phyloP scores from a whole-genome alignment of 345 rosid species.

The Turnera subulata region DNA sequence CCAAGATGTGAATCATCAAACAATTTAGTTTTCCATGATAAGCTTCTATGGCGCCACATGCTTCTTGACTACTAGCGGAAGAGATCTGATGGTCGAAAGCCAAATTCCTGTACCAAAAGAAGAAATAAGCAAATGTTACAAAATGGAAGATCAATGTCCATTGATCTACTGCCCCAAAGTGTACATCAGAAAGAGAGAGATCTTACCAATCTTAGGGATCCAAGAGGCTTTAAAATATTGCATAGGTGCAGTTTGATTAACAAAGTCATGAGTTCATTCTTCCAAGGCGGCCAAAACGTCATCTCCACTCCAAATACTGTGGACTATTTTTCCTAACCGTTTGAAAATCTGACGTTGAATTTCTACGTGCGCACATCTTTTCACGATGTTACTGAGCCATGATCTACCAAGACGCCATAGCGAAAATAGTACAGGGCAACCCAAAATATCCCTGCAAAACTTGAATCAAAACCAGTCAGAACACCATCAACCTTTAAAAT shows the following conservation, averaged over 20 bases:
- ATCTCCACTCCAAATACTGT: constrained; percentile 60
- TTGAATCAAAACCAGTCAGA: constrained; percentile 8
- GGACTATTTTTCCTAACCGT: constrained; percentile 62
- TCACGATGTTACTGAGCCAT: constrained; percentile 83
- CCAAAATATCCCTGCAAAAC: constrained; percentile 67
- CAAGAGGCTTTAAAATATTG: constrained; percentile 75
- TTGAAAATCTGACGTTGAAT: constrained; percentile 75
- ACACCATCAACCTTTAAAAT: background rate
- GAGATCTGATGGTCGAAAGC: constrained; percentile 70
- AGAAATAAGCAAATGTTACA: background rate
- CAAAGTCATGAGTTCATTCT: constrained; percentile 63
- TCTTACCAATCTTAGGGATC: constrained; percentile 90
- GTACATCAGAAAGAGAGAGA: constrained; percentile 9
- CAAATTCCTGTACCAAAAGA: constrained; percentile 64
- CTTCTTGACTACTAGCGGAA: constrained; percentile 98
- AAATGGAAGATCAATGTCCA: background rate
- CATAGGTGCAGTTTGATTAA: constrained; percentile 70
- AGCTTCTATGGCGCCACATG: constrained; percentile 94
- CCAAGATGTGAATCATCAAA: constrained; percentile 95
- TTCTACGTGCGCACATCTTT: constrained; percentile 61
- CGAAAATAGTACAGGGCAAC: constrained; percentile 76
- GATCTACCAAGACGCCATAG: constrained; percentile 92
- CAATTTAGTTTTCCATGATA: constrained; percentile 78
- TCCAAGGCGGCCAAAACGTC: constrained; percentile 54
- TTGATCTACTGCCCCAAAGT: background rate